Evolutionary conservation across 2,329 filamentous ascomycete species (phyloP).

Genomic region (Parastagonospora nodorum): DNA sequence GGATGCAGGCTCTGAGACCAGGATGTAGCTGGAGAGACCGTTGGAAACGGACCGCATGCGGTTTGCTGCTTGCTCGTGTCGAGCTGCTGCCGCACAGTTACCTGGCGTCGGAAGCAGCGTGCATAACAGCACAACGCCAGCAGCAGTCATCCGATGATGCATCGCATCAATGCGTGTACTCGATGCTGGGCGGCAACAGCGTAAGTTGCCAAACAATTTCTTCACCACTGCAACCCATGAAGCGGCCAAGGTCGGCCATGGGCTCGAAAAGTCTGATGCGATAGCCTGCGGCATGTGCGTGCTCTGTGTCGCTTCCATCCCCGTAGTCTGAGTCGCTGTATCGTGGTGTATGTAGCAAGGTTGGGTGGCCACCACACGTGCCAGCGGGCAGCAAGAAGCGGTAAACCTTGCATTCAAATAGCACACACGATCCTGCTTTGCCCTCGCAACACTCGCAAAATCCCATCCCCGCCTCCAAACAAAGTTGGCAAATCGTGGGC

Average conservation of each 20-base stretch:
- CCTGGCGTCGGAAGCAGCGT: too few species aligned
- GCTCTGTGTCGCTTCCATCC: slow-evolving; percentile 12
- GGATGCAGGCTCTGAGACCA: background rate
- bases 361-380: slow-evolving; percentile 15
- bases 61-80: background rate
- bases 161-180: too few species aligned
- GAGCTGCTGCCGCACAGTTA: background rate
- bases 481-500: too few species aligned
- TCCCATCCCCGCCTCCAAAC: background rate
- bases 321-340: slow-evolving; percentile 13
- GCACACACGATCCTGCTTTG: background rate
- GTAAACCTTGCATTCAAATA: slow-evolving; percentile 16
- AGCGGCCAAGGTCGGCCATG: slow-evolving; percentile 23
- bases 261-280: slow-evolving; percentile 3
- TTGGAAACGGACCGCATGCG: background rate
- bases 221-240: background rate
- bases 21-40: background rate
- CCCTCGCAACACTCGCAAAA: slow-evolving; percentile 2
- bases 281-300: slow-evolving; percentile 14
- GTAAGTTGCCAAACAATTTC: too few species aligned
- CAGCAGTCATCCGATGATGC: too few species aligned
- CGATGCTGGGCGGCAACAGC: too few species aligned
- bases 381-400: slow-evolving; percentile 5
- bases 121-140: too few species aligned
- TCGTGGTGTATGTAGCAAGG: slow-evolving; percentile 12